Conservation (phyloP, 2,329 filamentous ascomycete species). For the Cladophialophora yegresii region DNA sequence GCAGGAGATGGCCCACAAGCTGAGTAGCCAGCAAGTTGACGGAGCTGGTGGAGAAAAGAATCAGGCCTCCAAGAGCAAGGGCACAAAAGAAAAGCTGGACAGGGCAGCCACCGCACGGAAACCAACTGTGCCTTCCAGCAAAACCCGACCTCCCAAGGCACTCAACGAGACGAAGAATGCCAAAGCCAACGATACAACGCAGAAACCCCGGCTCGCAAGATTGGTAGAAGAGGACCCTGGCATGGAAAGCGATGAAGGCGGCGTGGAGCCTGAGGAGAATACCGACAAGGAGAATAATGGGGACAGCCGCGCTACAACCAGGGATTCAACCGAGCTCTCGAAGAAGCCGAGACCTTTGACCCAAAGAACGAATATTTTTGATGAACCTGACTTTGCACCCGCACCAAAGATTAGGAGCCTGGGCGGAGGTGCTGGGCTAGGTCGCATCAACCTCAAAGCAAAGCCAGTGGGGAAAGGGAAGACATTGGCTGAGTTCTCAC, state of each 20-base stretch:
- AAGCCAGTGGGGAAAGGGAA: constrained; percentile 31
- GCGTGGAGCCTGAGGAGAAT: constrained; percentile 6
- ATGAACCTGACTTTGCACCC: constrained; percentile 66
- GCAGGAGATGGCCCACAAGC: constrained; percentile 36
- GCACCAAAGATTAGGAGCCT: constrained; percentile 40
- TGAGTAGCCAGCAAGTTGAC: constrained; percentile 21
- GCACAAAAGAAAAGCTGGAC: constrained; percentile 15
- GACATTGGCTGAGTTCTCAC: constrained; percentile 64
- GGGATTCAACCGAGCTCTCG: constrained; percentile 38
- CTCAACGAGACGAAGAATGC: constrained; percentile 47
- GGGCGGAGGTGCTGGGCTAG: constrained; percentile 32
- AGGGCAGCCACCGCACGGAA: constrained; percentile 19
- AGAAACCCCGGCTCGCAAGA: constrained; percentile 36
- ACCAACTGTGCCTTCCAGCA: constrained; percentile 6
- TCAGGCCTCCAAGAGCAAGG: constrained; percentile 11
- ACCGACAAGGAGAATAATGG: constrained; percentile 25
- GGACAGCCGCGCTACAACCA: constrained; percentile 34
- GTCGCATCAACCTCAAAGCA: constrained; percentile 34
- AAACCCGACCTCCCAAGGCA: constrained; percentile 15
- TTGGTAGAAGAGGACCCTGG: constrained; percentile 37
- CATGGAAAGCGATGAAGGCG: constrained; percentile 22
- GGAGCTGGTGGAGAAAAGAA: constrained; percentile 23
- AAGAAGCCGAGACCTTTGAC: constrained; percentile 74
- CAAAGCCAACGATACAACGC: constrained; percentile 41
- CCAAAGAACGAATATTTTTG: constrained; percentile 64